Evolutionary conservation across 495 filamentous ascomycete species (phyloP).

Genomic region (Copromyces sp.): DNA sequence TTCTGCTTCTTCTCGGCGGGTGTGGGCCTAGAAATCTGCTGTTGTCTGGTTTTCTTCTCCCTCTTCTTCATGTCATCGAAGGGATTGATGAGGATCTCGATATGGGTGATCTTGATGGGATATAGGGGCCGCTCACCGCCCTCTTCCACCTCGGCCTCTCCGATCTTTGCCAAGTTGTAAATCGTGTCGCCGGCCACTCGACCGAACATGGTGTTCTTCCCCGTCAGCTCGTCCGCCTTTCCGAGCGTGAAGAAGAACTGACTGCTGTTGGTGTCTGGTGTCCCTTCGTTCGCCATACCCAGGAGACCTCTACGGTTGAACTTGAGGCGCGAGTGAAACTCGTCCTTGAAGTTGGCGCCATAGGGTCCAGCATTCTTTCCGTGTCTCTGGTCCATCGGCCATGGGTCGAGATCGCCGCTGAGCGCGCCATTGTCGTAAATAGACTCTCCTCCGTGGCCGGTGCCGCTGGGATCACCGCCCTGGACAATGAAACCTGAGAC

Average conservation of each 20-base stretch:
- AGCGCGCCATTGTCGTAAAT: conserved; percentile 83
- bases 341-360: conserved; percentile 66
- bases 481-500: conserved; percentile 88
- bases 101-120: conserved; percentile 65
- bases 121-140: conserved; percentile 81
- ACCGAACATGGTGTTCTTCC: conserved; percentile 89
- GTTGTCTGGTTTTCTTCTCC: conserved; percentile 37
- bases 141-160: conserved; percentile 70
- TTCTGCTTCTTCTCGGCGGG: conserved; percentile 61
- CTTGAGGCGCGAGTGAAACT: conserved; percentile 83
- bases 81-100: conserved; percentile 82
- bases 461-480: conserved; percentile 76
- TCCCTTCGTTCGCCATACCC: conserved; percentile 80
- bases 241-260: conserved; percentile 94
- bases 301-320: conserved; percentile 86
- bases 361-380: conserved; percentile 43
- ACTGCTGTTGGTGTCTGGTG: conserved; percentile 73
- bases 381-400: conserved; percentile 52
- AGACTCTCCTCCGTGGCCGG: conserved; percentile 80
- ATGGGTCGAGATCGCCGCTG: conserved; percentile 47
- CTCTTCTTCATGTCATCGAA: conserved; percentile 79
- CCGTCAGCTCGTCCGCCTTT: conserved; percentile 72
- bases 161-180: conserved; percentile 89
- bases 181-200: conserved; percentile 88
- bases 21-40: conserved; percentile 22